Conservation (phyloP, 1,139 yeast genomes). For the Sugiyamaella xylanicola region DNA sequence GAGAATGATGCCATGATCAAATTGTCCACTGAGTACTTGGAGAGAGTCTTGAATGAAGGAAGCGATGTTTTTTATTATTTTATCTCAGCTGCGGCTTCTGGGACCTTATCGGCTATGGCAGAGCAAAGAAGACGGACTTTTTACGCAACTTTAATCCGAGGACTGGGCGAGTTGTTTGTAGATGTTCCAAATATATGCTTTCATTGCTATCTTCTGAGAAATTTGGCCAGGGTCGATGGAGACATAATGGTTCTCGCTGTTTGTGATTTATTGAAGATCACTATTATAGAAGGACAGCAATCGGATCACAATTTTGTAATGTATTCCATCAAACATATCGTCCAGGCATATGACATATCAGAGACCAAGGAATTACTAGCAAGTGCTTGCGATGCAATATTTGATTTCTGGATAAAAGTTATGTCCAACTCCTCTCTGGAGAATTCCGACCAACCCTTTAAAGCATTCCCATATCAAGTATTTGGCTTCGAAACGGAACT, state of each 20-base stretch:
- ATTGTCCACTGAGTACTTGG: not conserved
- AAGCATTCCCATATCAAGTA: conserved; percentile 45
- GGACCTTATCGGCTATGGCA: not conserved
- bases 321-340: conserved; percentile 4
- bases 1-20: not conserved
- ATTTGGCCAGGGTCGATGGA: conserved; percentile 6
- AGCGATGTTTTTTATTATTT: not conserved
- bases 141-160: not conserved
- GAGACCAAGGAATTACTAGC: conserved; percentile 38
- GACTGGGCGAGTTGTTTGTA: conserved; percentile 2
- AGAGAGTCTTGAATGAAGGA: conserved; percentile 2
- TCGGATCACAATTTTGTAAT: conserved; percentile 10
- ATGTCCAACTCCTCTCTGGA: not conserved
- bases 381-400: conserved; percentile 42
- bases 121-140: not conserved
- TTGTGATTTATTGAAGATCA: conserved; percentile 2
- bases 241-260: conserved; percentile 6
- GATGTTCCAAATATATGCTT: conserved; percentile 13
- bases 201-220: not conserved
- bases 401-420: conserved; percentile 46
- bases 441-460: conserved; percentile 37
- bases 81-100: not conserved
- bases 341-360: not conserved
- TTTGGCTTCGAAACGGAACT: conserved; percentile 41
- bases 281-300: not conserved